Percentiles rank a stretch among this genome's conserved stretches.
Evolutionary conservation across 495 filamentous ascomycete genomes (phyloP).

Genomic region (Aspergillus heteromorphus): DNA sequence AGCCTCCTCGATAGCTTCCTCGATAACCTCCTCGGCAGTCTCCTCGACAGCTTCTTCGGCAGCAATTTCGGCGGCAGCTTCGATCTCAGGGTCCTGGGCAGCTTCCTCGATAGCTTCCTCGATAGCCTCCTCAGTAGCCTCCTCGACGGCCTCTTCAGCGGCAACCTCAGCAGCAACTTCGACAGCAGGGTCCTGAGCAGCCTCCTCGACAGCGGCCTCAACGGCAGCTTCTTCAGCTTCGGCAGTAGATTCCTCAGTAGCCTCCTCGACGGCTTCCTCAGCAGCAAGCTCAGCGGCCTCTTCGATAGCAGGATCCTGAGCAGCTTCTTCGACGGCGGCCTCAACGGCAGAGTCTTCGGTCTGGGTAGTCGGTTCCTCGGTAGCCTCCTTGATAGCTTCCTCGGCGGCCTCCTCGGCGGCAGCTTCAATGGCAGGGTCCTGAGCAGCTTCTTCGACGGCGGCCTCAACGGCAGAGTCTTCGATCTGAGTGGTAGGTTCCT

Average conservation of each 20-base stretch:
- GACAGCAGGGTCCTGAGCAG: not conserved
- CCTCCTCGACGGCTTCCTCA: constrained; percentile 1
- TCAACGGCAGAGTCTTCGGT: constrained; percentile 1
- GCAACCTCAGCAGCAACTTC: constrained; percentile 1
- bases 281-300: not conserved
- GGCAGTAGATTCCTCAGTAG: constrained; percentile 1
- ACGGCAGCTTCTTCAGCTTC: not conserved
- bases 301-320: constrained; percentile 1
- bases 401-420: constrained; percentile 2
- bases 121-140: constrained; percentile 4
- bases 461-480: constrained; percentile 3
- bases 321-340: no score
- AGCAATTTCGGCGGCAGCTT: not conserved
- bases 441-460: not conserved
- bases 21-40: no score
- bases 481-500: not conserved
- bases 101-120: no score
- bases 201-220: constrained; percentile 1
- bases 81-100: no score
- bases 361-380: not conserved
- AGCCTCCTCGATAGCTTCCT: no score
- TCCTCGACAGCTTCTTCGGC: no score
- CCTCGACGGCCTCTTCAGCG: not conserved
- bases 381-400: constrained; percentile 1
- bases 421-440: no score